Evolutionary conservation across 164 flowering plant species (phyloP), one percentile per base, ranked within the genome.

Genomic region (Magnolia officinalis): DNA sequence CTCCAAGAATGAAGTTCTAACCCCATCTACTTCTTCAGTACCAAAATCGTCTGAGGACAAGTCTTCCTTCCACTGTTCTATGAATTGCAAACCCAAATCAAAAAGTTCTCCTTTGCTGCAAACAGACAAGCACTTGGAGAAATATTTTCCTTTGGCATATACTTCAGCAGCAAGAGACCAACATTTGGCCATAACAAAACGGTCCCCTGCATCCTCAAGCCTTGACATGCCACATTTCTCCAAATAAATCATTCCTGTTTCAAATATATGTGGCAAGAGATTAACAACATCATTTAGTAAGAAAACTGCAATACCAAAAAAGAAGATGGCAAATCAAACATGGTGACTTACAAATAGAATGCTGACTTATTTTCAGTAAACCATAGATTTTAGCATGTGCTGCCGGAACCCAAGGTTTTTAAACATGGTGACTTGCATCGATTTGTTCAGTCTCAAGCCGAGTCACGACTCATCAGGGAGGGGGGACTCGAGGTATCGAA

Each of bases 141-240:
- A 80, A 50, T 50, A 74, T 16, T 81, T 80, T 18, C 80, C 86
- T 71, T 67, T 82, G 1, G 88, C 86, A 81, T 84, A 89, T 4
- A 82, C 88, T 8, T 89, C 87, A 50, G 90, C 90, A 7, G 89
- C 87, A 72, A 37, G 77, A 58, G 81, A 69, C 80, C 81, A 85
- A 55, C 84, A 75, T 72, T 74, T 76, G 3, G 87, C 89, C n/a
- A 78, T 70, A 70, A 67, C 61, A 81, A 86, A 89, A 75, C 92
- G 88, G 58, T 88, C 86, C 50, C 86, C 92, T 24, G 90, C 90
- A 72, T 81, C 85, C 66, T 84, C 83, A 8, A 86, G 79, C 74
- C 78, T 83, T 23, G 79, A 59, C 14, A 75, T 84, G 20, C 88
- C 86, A 77, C 85, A 87, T 70, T 81, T 80, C 64, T 87, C 90